Conservation (phyloP, 2,329 filamentous ascomycete species). For the Pestalotiopsis fici region DNA sequence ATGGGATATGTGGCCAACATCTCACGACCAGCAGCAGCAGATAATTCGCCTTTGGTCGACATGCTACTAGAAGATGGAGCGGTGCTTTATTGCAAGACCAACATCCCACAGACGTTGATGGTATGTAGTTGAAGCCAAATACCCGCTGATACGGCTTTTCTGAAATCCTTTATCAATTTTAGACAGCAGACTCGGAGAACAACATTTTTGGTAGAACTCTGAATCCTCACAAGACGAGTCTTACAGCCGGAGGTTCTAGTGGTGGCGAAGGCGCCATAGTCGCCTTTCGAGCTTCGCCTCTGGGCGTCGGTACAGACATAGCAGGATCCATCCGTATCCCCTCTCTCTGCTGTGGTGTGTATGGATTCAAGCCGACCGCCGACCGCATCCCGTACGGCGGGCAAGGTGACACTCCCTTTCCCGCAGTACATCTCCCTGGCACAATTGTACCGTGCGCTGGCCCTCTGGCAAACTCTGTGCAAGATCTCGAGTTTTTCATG, state of each 20-base stretch:
- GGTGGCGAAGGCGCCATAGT: slow-evolving; percentile 29
- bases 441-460: slow-evolving; percentile 40
- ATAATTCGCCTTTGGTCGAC: slow-evolving; percentile 36
- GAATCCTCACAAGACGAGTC: slow-evolving; percentile 35
- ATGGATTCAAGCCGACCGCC: slow-evolving; percentile 29
- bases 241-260: slow-evolving; percentile 35
- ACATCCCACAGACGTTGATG: slow-evolving; percentile 30
- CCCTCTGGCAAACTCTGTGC: slow-evolving; percentile 40
- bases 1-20: slow-evolving; percentile 50
- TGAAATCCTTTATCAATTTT: too few relatives aligned
- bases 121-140: too few relatives aligned
- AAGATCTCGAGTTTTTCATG: slow-evolving; percentile 42
- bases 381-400: not conserved
- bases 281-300: slow-evolving; percentile 16
- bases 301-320: slow-evolving; percentile 22
- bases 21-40: slow-evolving; percentile 1
- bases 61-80: slow-evolving; percentile 45
- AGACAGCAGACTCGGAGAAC: slow-evolving; percentile 36
- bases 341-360: slow-evolving; percentile 28
- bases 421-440: slow-evolving; percentile 8
- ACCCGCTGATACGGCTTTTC: too few relatives aligned
- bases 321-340: slow-evolving; percentile 31
- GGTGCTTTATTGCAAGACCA: slow-evolving; percentile 54
- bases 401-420: not conserved
- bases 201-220: slow-evolving; percentile 41